Base-by-base conservation (phyloP, 305 asterid species). In the Plantago lanceolata region DNA sequence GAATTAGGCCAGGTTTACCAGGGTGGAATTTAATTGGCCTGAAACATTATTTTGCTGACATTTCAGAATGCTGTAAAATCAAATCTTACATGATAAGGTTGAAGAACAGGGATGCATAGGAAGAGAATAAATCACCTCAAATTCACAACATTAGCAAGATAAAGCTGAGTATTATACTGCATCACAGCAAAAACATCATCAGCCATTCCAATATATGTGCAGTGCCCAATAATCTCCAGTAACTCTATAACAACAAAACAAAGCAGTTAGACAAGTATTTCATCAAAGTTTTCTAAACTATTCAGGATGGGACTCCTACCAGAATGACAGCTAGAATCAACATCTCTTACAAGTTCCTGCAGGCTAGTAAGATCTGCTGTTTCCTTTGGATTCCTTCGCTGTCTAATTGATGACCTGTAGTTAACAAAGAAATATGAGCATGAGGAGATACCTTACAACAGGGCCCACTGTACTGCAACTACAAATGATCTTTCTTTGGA, bases 131-230 rank as follows among this genome's bases (percentile, higher is more conserved):
- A 59, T 63, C 68, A 92, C 98, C 98, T 93, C 85, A 93, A 75
- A 79, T 80, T 83, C 54, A 93, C 83, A 54, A 89, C 96, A 68
- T 93, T 84, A 60, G 86, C 99, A 55, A 93, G 96, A 83, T 89
- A 93, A 68, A 93, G 96, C 59, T 84, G 89, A 54, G 96, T 89
- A 45, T 79, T 79, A 78, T 93, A 86, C 79, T 93, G 97, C 74
- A 89, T 81, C 80, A 93, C 70, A 54, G 95, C 94, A 55, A 85
- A 82, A 67, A 74, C 82, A 71, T 84, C 99, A 78, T 93, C 99
- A 16, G 96, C 97, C 97, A 93, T 89, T 75, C 99, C 97, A 68
- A 81, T 70, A 80, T 89, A 93, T 18, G 96, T 82, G 86, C 99
- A 85, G 75, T 83, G 74, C 67, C 87, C 84, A 47, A 89, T 87